Percentiles rank a stretch among this genome's conserved stretches.
Conservation (phyloP, 345 rosid genomes). For the Eucalyptus leucophloia region DNA sequence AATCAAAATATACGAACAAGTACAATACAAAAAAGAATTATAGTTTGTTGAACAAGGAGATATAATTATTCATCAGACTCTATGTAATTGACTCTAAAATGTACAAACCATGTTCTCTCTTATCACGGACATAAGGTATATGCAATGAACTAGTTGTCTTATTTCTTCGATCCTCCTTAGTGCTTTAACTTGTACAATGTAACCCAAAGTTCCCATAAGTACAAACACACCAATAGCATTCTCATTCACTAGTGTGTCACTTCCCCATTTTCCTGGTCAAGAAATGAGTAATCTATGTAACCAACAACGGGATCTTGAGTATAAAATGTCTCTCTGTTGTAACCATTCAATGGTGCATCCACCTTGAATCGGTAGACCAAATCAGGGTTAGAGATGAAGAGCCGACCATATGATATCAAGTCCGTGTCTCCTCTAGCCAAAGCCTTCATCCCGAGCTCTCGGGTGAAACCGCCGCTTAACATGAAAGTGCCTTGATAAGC, state of each 20-base stretch:
- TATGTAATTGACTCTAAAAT: no score
- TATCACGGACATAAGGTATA: neutral
- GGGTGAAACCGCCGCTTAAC: neutral
- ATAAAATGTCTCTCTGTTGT: neutral
- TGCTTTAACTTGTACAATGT: neutral
- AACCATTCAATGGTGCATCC: neutral
- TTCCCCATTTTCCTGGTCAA: neutral
- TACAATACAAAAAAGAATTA: no score
- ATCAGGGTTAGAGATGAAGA: slow-evolving; percentile 3
- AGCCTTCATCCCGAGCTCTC: neutral
- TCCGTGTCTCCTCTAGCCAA: neutral
- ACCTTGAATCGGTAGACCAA: neutral
- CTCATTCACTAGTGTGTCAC: neutral
- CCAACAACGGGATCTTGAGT: neutral
- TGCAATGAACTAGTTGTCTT: no score
- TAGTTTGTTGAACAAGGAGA: no score
- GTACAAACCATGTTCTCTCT: neutral
- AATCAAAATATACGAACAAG: no score
- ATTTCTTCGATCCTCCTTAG: neutral
- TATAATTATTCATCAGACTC: no score
- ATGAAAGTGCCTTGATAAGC: neutral
- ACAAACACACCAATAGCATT: no score
- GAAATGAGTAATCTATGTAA: neutral
- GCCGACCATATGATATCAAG: neutral
- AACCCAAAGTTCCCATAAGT: neutral